Evolutionary conservation across 2,329 filamentous ascomycete species (phyloP).

Genomic region (Hypoxylon sp.): DNA sequence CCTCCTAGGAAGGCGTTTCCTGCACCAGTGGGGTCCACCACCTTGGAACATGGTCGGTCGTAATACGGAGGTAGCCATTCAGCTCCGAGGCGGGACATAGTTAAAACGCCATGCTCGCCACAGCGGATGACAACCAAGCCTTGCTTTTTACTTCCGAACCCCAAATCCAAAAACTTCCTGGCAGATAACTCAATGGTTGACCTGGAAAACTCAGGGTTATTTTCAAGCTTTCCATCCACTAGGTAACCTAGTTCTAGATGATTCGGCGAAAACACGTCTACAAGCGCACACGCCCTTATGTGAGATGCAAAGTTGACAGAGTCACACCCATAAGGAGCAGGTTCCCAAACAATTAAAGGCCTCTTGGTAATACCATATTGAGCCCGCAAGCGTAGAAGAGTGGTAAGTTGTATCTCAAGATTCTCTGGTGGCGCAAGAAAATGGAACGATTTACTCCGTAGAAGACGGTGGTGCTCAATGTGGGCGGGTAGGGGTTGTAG

Average conservation of each 20-base stretch:
- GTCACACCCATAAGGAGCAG: constrained; percentile 1
- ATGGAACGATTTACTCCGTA: neutral
- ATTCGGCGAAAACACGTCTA: neutral
- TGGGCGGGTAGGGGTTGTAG: neutral
- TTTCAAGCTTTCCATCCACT: neutral
- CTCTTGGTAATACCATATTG: neutral
- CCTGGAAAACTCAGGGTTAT: neutral
- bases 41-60: neutral
- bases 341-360: constrained; percentile 3
- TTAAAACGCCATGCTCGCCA: neutral
- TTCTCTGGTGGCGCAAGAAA: neutral
- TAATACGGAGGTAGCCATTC: neutral
- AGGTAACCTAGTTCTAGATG: neutral
- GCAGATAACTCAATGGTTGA: neutral
- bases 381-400: neutral
- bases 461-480: neutral
- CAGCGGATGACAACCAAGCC: neutral
- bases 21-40: neutral
- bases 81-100: neutral
- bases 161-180: neutral
- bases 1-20: neutral
- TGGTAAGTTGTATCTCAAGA: neutral
- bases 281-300: neutral
- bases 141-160: neutral
- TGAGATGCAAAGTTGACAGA: neutral